Percentiles rank a stretch among this genome's conserved stretches.
These are phyloP conservation scores for Volvox africanus DNA, from an alignment of 139 green algal genomes.

Conservation along the genomic window DNA sequence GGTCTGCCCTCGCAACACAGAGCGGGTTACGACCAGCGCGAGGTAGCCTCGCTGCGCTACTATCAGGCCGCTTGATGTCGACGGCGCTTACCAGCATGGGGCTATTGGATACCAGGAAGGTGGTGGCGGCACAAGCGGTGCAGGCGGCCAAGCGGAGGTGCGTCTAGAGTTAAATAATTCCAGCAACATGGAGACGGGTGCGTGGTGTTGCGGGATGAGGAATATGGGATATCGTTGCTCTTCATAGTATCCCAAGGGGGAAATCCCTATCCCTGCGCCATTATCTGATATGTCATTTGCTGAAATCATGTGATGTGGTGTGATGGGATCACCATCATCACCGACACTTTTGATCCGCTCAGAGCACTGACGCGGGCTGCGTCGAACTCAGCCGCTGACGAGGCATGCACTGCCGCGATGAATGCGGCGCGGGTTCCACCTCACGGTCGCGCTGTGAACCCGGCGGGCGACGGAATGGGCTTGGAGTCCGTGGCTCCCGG, in stretches of 20 bases:
- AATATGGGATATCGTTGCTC: no score
- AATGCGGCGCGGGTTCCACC: no score
- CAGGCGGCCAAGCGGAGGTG: conserved; percentile 26
- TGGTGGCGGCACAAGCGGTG: conserved; percentile 27
- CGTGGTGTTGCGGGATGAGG: no score
- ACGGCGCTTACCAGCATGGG: conserved; percentile 37
- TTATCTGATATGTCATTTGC: no score
- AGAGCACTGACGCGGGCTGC: conserved; percentile 12
- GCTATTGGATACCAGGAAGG: conserved; percentile 10
- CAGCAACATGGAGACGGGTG: no score
- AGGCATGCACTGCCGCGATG: not conserved
- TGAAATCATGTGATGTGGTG: no score
- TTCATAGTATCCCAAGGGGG: no score
- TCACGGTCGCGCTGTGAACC: not conserved
- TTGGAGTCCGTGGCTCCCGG: not conserved
- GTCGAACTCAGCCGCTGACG: not conserved
- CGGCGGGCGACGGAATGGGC: no score
- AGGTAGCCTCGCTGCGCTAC: not conserved
- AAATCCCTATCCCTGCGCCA: no score
- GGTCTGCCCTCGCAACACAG: not conserved
- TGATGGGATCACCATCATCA: no score
- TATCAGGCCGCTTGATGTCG: conserved; percentile 8
- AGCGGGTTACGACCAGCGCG: not conserved
- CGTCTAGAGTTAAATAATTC: not conserved
- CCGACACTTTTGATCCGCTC: not conserved